These are phyloP conservation scores for Colletotrichum echinochloae DNA, from an alignment of 2,329 filamentous ascomycete genomes.

Conservation along the genomic window DNA sequence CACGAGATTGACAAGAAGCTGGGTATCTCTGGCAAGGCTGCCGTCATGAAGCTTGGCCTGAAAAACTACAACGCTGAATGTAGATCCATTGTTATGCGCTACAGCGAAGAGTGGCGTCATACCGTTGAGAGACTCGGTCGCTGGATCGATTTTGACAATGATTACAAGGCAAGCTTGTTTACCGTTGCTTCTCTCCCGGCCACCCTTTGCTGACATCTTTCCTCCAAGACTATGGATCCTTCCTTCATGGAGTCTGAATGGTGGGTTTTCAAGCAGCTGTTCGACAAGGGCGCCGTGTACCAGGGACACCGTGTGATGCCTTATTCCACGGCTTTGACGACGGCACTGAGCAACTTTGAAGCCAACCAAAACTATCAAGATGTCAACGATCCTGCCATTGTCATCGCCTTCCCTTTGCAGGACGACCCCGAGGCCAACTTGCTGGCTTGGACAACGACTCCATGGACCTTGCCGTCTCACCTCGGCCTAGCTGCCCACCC, in stretches of 20 bases:
- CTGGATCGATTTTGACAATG: conserved; percentile 98
- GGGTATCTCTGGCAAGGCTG: conserved; percentile 87
- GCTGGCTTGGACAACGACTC: conserved; percentile 91
- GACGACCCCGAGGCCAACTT: conserved; percentile 81
- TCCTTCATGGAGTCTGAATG: conserved; percentile 95
- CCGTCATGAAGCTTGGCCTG: conserved; percentile 87
- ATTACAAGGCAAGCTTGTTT: conserved; percentile 78
- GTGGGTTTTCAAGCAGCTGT: conserved; percentile 97
- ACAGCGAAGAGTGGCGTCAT: conserved; percentile 85
- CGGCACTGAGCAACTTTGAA: conserved; percentile 80
- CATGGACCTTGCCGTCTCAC: conserved; percentile 86
- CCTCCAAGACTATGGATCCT: conserved; percentile 85
- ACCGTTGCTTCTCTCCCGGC: neutral
- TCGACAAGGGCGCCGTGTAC: conserved; percentile 90
- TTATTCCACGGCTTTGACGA: conserved; percentile 77
- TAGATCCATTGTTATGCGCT: conserved; percentile 92
- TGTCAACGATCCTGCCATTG: conserved; percentile 88
- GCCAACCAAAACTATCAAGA: conserved; percentile 96
- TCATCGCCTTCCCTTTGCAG: conserved; percentile 87
- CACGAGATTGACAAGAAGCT: conserved; percentile 98
- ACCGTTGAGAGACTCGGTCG: conserved; percentile 90
- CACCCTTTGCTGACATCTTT: conserved; percentile 37
- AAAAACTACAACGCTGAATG: conserved; percentile 93
- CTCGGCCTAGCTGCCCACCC: conserved; percentile 82
- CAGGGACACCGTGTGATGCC: conserved; percentile 94